These are phyloP conservation scores for Phoenix roebelenii DNA, from an alignment of 176 grass and related monocot species.

Conservation along the genomic window DNA sequence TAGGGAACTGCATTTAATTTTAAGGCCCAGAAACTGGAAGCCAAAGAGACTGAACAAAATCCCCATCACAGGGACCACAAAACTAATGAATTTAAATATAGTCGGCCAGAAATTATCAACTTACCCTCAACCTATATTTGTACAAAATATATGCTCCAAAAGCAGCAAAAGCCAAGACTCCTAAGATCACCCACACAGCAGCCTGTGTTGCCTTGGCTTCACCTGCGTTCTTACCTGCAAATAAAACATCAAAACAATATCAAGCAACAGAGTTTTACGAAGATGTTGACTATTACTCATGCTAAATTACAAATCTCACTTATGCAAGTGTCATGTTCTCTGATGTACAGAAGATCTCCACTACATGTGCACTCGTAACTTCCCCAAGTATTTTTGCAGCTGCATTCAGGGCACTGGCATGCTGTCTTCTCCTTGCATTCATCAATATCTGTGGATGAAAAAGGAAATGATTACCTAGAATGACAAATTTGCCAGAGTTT, in stretches of 20 bases:
- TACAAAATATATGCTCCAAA: conserved; percentile 16
- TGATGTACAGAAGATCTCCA: conserved; percentile 25
- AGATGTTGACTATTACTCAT: background rate
- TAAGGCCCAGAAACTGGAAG: too few relatives aligned
- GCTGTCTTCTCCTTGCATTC: conserved; percentile 37
- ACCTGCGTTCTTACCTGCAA: conserved; percentile 20
- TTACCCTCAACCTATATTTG: conserved; percentile 26
- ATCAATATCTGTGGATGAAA: conserved; percentile 19
- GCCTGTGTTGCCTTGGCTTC: conserved; percentile 19
- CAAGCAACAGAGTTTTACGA: conserved; percentile 1
- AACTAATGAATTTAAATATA: too few relatives aligned
- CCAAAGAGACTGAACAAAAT: too few relatives aligned
- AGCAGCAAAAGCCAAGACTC: conserved; percentile 13
- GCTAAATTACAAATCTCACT: conserved; percentile 6
- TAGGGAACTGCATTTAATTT: too few relatives aligned
- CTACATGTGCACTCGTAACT: conserved; percentile 26
- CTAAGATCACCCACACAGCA: conserved; percentile 16
- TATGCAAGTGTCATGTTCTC: conserved; percentile 32
- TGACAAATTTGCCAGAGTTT: background rate
- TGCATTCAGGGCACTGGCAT: conserved; percentile 34
- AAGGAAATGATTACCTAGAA: background rate
- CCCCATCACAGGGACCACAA: too few relatives aligned
- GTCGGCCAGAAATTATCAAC: background rate
- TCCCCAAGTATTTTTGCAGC: conserved; percentile 38
- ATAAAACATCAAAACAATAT: conserved; percentile 6